These are phyloP conservation scores for Acanthamoeba castellanii DNA, from an alignment of 208 protist genomes.

Conservation along the genomic window DNA sequence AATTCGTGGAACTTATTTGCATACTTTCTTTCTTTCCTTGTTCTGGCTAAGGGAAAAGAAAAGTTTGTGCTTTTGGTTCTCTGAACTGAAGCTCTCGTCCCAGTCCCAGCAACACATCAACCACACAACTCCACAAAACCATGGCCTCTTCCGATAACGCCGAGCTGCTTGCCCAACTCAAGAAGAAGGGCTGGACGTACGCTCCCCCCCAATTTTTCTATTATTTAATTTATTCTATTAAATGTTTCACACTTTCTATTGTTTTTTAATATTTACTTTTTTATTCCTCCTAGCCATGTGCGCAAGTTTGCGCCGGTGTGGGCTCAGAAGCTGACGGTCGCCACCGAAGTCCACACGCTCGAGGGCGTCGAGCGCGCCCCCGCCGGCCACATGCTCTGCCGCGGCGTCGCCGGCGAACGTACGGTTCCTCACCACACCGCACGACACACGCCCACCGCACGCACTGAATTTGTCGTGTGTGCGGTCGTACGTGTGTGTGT, in stretches of 20 bases:
- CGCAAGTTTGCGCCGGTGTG: conserved; percentile 29
- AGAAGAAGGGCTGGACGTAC: background rate
- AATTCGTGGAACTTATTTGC: no score
- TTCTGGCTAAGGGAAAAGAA: no score
- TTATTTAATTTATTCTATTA: background rate
- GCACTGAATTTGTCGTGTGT: no score
- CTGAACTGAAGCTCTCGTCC: no score
- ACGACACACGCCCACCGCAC: no score
- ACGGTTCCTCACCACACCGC: background rate
- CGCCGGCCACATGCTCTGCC: conserved; percentile 27
- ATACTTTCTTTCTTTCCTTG: no score
- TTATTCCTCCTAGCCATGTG: background rate
- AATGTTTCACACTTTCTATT: background rate
- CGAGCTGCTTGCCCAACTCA: background rate
- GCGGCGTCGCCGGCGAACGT: conserved; percentile 26
- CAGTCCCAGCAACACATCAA: background rate
- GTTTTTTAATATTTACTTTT: background rate
- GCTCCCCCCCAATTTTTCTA: background rate
- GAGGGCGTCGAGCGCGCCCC: background rate
- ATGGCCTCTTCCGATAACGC: background rate
- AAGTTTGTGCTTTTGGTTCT: no score
- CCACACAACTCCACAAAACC: background rate
- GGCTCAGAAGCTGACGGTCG: background rate
- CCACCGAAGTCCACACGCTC: background rate
- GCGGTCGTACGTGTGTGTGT: background rate